Evolutionary conservation across 352 stramenopile species (phyloP), one percentile per base, ranked within the genome.

Genomic region (Phytopythium sindhum): DNA sequence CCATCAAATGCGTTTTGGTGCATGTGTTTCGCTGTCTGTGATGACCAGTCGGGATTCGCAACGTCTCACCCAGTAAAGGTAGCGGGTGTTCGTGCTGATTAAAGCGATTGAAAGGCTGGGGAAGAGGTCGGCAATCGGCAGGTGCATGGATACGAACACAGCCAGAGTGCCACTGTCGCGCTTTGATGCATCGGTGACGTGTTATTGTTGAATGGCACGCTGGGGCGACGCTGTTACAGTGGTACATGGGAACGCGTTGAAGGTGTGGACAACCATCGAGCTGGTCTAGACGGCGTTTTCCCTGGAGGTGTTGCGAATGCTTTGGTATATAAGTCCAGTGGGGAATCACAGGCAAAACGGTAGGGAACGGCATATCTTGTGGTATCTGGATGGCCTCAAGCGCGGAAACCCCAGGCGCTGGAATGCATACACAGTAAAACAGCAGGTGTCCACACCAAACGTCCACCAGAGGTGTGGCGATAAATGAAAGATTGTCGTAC

Each of bases 181-280:
- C 42, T 50, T 50, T 50, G 42, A 50, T 26, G 21, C n/a, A 45
- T 19, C 0, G 45, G 29, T 11, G 45, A 31, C 14, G 23, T 4
- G 42, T 52, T 52, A 52, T 52, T 52, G 45, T 52, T 52, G 45
- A 52, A 50, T 50, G 42, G 42, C 42, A 50, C 15, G 42, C 21
- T 14, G 42, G 42, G n/a, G n/a, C n/a, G 14, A 45, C 39, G n/a
- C 10, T 14, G 42, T 19, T 23, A 31, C 45, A 52, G n/a, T 52
- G n/a, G n/a, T 14, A 29, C 10, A 15, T 11, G n/a, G n/a, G 26
- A 33, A 33, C 24, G 47, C 24, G 24, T 53, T 53, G 47, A 31
- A 53, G 24, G 9, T 51, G 44, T n/a, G 44, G 44, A 29, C 21
- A n/a, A 9, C 44, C 9, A 14, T 1, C 33, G 33, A 14, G 33